Conservation (phyloP, 2,329 filamentous ascomycete genomes). For the Nannizziopsis barbatae region DNA sequence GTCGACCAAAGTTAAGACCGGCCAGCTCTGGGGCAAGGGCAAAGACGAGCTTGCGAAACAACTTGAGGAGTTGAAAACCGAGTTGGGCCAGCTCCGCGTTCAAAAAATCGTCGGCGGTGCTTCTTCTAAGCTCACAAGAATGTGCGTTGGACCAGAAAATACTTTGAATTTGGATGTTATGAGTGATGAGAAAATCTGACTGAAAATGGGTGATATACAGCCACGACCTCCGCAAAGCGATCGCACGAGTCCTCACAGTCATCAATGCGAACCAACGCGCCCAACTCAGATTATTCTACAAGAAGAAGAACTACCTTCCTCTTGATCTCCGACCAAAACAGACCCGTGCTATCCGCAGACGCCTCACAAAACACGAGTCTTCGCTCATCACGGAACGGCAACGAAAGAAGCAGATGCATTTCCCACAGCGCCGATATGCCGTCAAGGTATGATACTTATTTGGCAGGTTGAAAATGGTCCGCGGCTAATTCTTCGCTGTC, state of each 20-base stretch:
- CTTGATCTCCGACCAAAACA: constrained; percentile 98
- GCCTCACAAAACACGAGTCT: constrained; percentile 84
- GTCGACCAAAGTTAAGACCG: constrained; percentile 80
- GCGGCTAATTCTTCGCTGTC: neutral
- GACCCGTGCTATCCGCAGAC: constrained; percentile 94
- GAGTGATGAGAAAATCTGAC: too few species aligned
- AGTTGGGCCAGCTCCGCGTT: constrained; percentile 91
- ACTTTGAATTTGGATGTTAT: neutral
- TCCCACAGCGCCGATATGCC: constrained; percentile 97
- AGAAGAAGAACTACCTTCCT: constrained; percentile 98
- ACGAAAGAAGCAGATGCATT: constrained; percentile 91
- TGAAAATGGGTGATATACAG: constrained; percentile 37
- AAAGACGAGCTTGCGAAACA: constrained; percentile 97
- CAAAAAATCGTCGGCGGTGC: constrained; percentile 94
- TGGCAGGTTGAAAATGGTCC: neutral
- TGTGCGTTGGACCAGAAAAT: constrained; percentile 51
- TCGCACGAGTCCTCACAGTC: constrained; percentile 96
- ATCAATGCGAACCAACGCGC: constrained; percentile 99
- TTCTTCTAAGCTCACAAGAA: constrained; percentile 91
- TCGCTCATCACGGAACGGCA: constrained; percentile 79
- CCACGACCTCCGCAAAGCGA: constrained; percentile 98
- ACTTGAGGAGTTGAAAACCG: constrained; percentile 87
- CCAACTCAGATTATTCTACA: constrained; percentile 98
- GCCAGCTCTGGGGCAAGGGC: constrained; percentile 96
- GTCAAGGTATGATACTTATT: constrained; percentile 67